Percentiles rank a stretch among this genome's conserved stretches.
phyloP scores from a whole-genome alignment of 345 rosid genomes.

The Eucalyptus viminalis region DNA sequence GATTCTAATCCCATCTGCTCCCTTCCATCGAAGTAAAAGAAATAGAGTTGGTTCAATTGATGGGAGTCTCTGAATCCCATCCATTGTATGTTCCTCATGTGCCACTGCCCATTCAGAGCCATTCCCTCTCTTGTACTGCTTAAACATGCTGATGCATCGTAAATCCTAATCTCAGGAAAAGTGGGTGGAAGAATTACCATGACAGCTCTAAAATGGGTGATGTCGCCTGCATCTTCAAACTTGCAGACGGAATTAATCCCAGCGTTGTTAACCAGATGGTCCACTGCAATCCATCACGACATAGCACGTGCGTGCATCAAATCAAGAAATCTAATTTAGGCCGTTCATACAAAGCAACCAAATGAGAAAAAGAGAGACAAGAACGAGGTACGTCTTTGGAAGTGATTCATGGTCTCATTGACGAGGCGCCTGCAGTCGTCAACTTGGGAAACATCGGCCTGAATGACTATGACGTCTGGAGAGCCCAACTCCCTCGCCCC shows the following conservation, averaged over 20 bases:
- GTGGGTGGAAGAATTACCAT: constrained; percentile 16
- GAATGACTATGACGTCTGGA: constrained; percentile 22
- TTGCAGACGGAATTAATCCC: constrained; percentile 35
- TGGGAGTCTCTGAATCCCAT: not conserved
- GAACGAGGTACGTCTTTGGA: constrained; percentile 28
- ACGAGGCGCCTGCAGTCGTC: constrained; percentile 39
- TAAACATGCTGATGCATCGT: not conserved
- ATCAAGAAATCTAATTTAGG: not conserved
- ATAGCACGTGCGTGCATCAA: not conserved
- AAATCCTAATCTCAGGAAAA: not conserved
- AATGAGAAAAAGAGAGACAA: not conserved
- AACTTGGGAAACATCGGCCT: constrained; percentile 43
- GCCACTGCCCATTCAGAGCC: not conserved
- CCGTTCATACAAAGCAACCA: not conserved
- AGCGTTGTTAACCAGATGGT: constrained; percentile 55
- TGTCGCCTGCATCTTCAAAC: constrained; percentile 35
- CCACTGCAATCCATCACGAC: constrained; percentile 21
- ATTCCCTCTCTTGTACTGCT: not conserved
- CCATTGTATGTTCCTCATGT: not conserved
- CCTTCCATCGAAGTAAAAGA: not conserved
- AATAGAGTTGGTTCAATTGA: not conserved
- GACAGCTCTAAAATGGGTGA: constrained; percentile 20
- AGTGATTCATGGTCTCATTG: constrained; percentile 21
- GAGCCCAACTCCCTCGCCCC: constrained; percentile 26
- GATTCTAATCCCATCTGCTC: not conserved